phyloP scores from a whole-genome alignment of 208 protist species.

The Angomonas deanei region DNA sequence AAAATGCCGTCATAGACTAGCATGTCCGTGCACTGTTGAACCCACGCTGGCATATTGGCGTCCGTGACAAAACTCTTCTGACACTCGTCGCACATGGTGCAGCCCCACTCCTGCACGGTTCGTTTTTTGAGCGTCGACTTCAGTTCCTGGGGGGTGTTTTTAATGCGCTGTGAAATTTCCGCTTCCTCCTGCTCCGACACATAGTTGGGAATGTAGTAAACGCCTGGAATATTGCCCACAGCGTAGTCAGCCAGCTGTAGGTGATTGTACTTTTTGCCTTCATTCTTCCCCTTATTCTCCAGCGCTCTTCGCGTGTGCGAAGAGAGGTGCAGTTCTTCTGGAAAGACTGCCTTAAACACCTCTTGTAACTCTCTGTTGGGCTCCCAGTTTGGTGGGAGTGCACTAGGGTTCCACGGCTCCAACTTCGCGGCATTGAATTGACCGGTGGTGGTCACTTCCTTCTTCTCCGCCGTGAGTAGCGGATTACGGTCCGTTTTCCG shows the following conservation, averaged over 20 bases:
- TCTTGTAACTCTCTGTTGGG: conserved; percentile 52
- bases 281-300: conserved; percentile 4
- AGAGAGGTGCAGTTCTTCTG: conserved; percentile 34
- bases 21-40: conserved; percentile 74
- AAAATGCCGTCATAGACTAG: conserved; percentile 84
- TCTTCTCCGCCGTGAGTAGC: neutral
- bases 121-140: conserved; percentile 80
- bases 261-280: conserved; percentile 18
- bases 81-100: conserved; percentile 82
- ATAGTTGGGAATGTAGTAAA: conserved; percentile 91
- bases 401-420: conserved; percentile 43
- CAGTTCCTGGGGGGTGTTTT: conserved; percentile 59
- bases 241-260: conserved; percentile 58
- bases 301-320: conserved; percentile 44
- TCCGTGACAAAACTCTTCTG: conserved; percentile 86
- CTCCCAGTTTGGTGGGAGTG: conserved; percentile 31
- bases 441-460: conserved; percentile 17
- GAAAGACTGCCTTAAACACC: conserved; percentile 72
- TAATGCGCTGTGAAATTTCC: conserved; percentile 55
- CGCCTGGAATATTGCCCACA: conserved; percentile 52
- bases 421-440: conserved; percentile 83
- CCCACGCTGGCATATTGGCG: conserved; percentile 83
- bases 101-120: conserved; percentile 87
- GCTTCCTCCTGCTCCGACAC: conserved; percentile 69
- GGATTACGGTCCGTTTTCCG: conserved; percentile 27